Evolutionary conservation across 306 rosid species (phyloP), one percentile per base, ranked within the genome.

Genomic region (Luffa aegyptiaca): DNA sequence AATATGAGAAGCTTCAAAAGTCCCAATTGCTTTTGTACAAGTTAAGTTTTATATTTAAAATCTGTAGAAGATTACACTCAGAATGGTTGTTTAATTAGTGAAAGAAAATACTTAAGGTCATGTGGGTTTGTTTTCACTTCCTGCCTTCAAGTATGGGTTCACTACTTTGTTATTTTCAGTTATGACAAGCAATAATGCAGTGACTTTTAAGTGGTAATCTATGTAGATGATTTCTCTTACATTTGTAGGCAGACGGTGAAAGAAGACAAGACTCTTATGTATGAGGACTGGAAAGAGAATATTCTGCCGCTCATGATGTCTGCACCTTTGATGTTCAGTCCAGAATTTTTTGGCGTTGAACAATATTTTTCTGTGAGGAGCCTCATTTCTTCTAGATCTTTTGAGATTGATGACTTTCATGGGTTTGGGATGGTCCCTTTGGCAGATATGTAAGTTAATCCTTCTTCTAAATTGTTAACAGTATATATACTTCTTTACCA

Each of bases 401-500:
- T 94, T 26, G 83, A 85, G 87, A 84, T 94, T 76, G 97, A 92
- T 70, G 90, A 84, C 45, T 88, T 81, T 88, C 98, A 92, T 69
- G 97, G 97, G 78, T 87, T 51, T 69, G 98, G 98, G 80, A 92
- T 94, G 98, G 98, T 94, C 69, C 98, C 97, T 58, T 75, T 92
- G 84, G 97, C 98, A 46, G 97, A 94, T 71, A 83, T 94, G 98
- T 94, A 89, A 84, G 98, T 85, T 81, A 83, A 44, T 51, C 79
- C 65, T 78, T 56, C 71, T 57, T 62, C 61, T 31, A 33, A 45
- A 13, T 46, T 72, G 77, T 72, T 48, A 72, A 26, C 6, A 17
- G 12, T 72, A n/a, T n/a, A 69, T 61, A 10, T 20, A 44, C 17
- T 45, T 62, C 5, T 21, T 62, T 48, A 14, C 57, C 37, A 72